Percentiles rank a stretch among this genome's conserved stretches.
phyloP scores from a whole-genome alignment of 331 rosid genomes.

The Arachis monticola region DNA sequence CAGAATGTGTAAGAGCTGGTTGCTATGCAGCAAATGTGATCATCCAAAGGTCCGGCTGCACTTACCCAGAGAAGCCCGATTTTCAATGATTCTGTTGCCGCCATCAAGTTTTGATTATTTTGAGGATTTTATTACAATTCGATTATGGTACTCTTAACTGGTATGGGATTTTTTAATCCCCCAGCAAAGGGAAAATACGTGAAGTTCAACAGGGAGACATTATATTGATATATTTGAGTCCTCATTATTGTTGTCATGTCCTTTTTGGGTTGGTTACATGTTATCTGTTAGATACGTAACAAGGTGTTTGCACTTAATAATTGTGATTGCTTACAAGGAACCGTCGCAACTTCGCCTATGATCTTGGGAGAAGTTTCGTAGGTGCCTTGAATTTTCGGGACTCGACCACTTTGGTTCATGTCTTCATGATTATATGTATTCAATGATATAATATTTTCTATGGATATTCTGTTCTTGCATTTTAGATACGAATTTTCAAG shows the following conservation, averaged over 20 bases:
- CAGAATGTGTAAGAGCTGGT: conserved; percentile 84
- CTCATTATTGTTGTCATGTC: not conserved
- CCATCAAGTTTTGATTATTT: conserved; percentile 35
- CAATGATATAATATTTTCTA: not conserved
- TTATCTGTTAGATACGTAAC: not conserved
- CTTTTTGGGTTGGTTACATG: conserved; percentile 5
- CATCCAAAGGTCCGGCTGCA: conserved; percentile 96
- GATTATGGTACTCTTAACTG: conserved; percentile 25
- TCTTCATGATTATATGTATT: not conserved
- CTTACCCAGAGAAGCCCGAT: conserved; percentile 91
- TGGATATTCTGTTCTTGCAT: not conserved
- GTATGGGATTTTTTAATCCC: conserved; percentile 26
- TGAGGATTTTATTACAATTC: conserved; percentile 23
- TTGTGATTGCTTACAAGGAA: not conserved
- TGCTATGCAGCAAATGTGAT: conserved; percentile 82
- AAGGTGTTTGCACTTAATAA: not conserved
- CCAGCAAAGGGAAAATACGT: conserved; percentile 16
- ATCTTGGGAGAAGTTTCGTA: not conserved
- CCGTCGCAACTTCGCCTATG: not conserved
- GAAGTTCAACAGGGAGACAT: conserved; percentile 8
- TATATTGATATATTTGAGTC: not conserved
- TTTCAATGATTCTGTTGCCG: conserved; percentile 45
- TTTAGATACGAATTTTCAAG: not conserved
- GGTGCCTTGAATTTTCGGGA: not conserved
- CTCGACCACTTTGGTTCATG: not conserved